Evolutionary conservation across 192 early-diverging fungal genomes (phyloP).

Genomic region (Coemansia sp.): DNA sequence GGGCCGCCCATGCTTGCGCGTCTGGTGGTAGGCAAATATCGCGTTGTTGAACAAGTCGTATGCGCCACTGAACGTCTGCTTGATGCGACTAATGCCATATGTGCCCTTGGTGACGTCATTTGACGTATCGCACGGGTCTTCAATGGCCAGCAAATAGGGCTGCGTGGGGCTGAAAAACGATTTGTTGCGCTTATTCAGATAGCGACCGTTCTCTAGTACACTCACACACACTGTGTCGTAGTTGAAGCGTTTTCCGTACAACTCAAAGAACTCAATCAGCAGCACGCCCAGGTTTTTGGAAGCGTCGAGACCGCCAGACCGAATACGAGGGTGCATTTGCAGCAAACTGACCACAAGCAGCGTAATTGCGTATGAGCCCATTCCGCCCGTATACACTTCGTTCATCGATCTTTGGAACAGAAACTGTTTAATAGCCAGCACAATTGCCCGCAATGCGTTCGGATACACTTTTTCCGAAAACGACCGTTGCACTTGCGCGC

Average conservation of each 20-base stretch:
- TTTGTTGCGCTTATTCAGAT: constrained; percentile 48
- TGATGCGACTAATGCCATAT: constrained; percentile 48
- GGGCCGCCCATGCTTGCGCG: constrained; percentile 45
- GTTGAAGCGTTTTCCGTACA: constrained; percentile 83
- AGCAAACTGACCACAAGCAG: constrained; percentile 77
- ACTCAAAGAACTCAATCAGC: constrained; percentile 90
- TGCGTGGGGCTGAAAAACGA: constrained; percentile 24
- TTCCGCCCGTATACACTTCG: constrained; percentile 85
- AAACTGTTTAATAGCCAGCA: constrained; percentile 85
- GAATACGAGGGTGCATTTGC: constrained; percentile 82
- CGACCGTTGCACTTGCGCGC: constrained; percentile 59
- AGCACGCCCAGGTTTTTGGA: constrained; percentile 80
- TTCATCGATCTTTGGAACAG: constrained; percentile 71
- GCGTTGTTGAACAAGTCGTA: constrained; percentile 53
- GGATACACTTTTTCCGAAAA: constrained; percentile 62
- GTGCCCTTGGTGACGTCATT: constrained; percentile 61
- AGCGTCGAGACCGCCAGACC: constrained; percentile 61
- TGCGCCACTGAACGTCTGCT: constrained; percentile 49
- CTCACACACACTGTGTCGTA: constrained; percentile 66
- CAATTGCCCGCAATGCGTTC: constrained; percentile 62
- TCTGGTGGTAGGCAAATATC: constrained; percentile 54
- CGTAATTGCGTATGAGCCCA: constrained; percentile 83
- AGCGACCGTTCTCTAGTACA: constrained; percentile 58
- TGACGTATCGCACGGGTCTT: constrained; percentile 57
- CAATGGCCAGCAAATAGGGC: constrained; percentile 55